phyloP scores from a whole-genome alignment of 2,329 filamentous ascomycete genomes.

The Apiospora phragmitis region DNA sequence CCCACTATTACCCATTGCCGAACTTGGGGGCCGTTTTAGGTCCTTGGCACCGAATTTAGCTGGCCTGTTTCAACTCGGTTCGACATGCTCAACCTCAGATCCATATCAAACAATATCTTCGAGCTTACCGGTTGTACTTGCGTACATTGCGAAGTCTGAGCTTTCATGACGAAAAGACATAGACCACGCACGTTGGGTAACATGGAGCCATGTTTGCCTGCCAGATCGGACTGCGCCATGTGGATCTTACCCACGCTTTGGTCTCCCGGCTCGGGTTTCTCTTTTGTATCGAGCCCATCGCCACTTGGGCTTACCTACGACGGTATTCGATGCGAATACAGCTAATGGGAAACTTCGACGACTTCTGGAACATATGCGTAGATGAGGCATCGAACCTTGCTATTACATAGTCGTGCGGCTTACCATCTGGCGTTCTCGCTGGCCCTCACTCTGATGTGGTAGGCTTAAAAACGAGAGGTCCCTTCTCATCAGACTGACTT shows the following conservation, averaged over 20 bases:
- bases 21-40: background rate
- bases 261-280: background rate
- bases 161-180: background rate
- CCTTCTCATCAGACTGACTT: background rate
- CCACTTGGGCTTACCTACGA: background rate
- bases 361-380: background rate
- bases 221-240: background rate
- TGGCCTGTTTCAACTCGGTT: slow-evolving; percentile 1
- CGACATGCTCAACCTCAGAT: background rate
- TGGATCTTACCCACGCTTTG: background rate
- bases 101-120: background rate
- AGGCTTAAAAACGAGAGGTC: background rate
- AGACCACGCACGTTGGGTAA: background rate
- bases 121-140: background rate
- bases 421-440: background rate
- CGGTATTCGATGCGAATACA: background rate
- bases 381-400: background rate
- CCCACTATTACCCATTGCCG: background rate
- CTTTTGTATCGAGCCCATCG: background rate
- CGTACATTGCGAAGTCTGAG: too few relatives aligned
- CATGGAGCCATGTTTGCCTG: background rate
- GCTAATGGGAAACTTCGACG: background rate
- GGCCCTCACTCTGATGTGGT: background rate
- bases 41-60: background rate
- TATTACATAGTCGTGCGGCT: background rate